Evolutionary conservation across 352 stramenopile genomes (phyloP).

Genomic region (Albugo candida): DNA sequence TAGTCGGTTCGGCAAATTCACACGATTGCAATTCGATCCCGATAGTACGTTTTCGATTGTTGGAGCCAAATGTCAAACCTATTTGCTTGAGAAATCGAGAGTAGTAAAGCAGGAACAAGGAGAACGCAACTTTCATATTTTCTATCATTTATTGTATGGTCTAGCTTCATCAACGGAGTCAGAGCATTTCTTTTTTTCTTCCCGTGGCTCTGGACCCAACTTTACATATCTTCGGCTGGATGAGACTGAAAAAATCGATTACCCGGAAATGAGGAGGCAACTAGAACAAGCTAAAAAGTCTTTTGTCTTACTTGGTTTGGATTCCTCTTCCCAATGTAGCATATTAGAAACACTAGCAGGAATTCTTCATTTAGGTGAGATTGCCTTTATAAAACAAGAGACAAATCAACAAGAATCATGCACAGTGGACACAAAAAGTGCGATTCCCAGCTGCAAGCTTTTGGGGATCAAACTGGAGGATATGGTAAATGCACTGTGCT

Average conservation of each 20-base stretch:
- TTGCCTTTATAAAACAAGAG: constrained; percentile 16
- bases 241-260: constrained; percentile 10
- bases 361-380: constrained; percentile 66
- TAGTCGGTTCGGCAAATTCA: constrained; percentile 92
- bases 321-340: constrained; percentile 22
- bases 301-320: constrained; percentile 43
- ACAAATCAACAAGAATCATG: constrained; percentile 33
- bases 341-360: constrained; percentile 50
- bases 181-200: constrained; percentile 20
- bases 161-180: constrained; percentile 16
- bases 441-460: constrained; percentile 21
- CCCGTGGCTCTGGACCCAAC: constrained; percentile 6
- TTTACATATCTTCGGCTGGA: constrained; percentile 31
- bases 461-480: constrained; percentile 24
- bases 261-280: constrained; percentile 15
- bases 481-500: constrained; percentile 37
- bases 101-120: constrained; percentile 79
- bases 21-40: constrained; percentile 85
- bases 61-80: constrained; percentile 87
- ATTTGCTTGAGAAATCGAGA: constrained; percentile 91
- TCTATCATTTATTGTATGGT: constrained; percentile 79
- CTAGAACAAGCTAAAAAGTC: constrained; percentile 22
- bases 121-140: constrained; percentile 94
- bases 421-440: constrained; percentile 15
- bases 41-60: constrained; percentile 32